Evolutionary conservation across 164 flowering plant species (phyloP).

Genomic region (Magnolia kwangsiensis): DNA sequence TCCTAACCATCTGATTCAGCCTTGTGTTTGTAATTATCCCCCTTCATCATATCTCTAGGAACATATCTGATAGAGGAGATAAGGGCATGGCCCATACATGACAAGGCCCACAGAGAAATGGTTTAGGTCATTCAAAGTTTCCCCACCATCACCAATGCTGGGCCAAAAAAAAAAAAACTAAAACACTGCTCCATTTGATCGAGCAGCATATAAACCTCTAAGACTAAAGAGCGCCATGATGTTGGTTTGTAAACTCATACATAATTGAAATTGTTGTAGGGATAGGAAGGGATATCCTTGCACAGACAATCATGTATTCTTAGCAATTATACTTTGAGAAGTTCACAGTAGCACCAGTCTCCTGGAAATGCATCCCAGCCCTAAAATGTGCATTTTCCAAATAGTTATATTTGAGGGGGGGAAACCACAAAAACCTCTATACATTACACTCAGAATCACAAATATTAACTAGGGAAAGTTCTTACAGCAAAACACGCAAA

Average conservation of each 20-base stretch:
- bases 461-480: not conserved
- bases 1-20: not conserved
- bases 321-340: not conserved
- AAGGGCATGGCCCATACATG: not conserved
- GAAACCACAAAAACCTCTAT: not conserved
- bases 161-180: not conserved
- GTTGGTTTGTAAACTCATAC: not conserved
- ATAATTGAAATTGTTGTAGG: too few species aligned
- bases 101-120: not conserved
- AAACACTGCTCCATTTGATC: not conserved
- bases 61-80: not conserved
- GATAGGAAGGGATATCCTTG: not conserved
- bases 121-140: not conserved
- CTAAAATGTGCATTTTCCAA: not conserved
- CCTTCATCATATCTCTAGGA: not conserved
- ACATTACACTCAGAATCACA: too few species aligned
- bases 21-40: not conserved
- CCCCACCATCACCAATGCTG: not conserved
- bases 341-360: not conserved
- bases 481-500: constrained; percentile 98
- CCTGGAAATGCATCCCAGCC: not conserved
- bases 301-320: not conserved
- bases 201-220: not conserved
- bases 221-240: not conserved
- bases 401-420: not conserved